Evolutionary conservation across 306 rosid genomes (phyloP), one percentile per base, ranked within the genome.

Genomic region (Quillaja saponaria): DNA sequence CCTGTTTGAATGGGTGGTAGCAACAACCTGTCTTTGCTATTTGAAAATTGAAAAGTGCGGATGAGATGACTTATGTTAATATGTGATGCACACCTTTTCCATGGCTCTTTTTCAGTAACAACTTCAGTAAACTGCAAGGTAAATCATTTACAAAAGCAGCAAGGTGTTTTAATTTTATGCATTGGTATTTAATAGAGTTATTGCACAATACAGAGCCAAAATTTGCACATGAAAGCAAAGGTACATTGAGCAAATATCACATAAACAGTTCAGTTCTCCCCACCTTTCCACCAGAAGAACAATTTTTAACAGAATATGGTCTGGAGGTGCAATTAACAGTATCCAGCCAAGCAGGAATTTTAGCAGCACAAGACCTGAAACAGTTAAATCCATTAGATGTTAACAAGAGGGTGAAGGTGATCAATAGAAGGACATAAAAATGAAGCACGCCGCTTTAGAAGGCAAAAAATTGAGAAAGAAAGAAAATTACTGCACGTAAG

Each of bases 31-130:
- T 70, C 73, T 56, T 75, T 66, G 73, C 40, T 47, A 61, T 73
- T 76, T 6, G 77, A 50, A 48, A 21, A 17, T 42, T 76, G 73
- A 15, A 78, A 61, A 55, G 59, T 69, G 67, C 46, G 75, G 55
- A 90, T 90, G 19, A 83, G 39, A 52, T 46, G 84, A 64, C 83
- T 74, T 48, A 87, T 87, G 85, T 67, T 69, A 48, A 84, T 85
- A 74, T 90, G 96, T 56, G 80, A 61, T 34, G 84, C 89, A 66
- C 84, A 86, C 66, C 72, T 86, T 81, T 82, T 90, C 79, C 77
- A 73, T 8, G 68, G 42, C 39, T 37, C 75, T 60, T 68, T 76
- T 48, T 51, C 66, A 34, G 11, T 14, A 17, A 19, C 46, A 54
- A 49, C 61, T 62, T 65, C 57, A 0, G 74, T 56, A 40, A 62